Evolutionary conservation across 2,329 filamentous ascomycete genomes (phyloP), one percentile per base, ranked within the genome.

Genomic region (Aspergillus phoenicis): DNA sequence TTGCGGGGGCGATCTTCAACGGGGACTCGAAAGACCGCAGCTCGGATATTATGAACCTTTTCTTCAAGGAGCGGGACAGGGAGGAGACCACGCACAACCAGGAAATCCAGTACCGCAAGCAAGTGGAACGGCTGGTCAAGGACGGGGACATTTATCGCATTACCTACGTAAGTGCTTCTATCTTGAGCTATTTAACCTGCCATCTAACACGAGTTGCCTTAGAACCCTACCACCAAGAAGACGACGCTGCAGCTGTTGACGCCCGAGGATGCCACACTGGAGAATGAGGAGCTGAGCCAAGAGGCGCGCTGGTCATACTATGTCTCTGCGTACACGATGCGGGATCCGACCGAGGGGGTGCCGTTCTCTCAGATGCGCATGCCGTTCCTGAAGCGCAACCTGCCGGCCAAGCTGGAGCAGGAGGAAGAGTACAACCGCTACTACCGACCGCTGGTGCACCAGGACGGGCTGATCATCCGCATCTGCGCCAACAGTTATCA

Each of bases 1-100:
- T 93, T 61, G 92, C 90, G 24, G 84, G 93, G 17, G 86, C 86
- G n/a, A 93, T 96, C 74, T 91, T 93, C 71, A 93, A 88, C 70
- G 87, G 87, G 3, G 95, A 99, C 69, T 84, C 87, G 51, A 97
- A 97, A 79, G 95, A 99, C 74, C 96, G 95, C 83, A 97, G 91
- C 39, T 87, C 90, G 5, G 93, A 98, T 62, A 90, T 99, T 62
- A 89, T 96, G 68, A 88, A 91, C 63, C 86, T 96, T 54, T 99
- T 96, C 79, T 87, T 93, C 72, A 85, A 86, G 66, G 92, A 92
- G 73, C 89, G 94, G 4, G 86, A 90, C 56, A 89, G 88, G 72
- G 90, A 94, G 17, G 90, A 93, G 72, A 96, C 92, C 0, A 97
- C 93, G 53, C 94, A 93, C 69, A 89, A 95, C 75, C 89, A 89